Evolutionary conservation across 2,329 filamentous ascomycete genomes (phyloP).

Genomic region (Aaosphaeria pasadenensis): DNA sequence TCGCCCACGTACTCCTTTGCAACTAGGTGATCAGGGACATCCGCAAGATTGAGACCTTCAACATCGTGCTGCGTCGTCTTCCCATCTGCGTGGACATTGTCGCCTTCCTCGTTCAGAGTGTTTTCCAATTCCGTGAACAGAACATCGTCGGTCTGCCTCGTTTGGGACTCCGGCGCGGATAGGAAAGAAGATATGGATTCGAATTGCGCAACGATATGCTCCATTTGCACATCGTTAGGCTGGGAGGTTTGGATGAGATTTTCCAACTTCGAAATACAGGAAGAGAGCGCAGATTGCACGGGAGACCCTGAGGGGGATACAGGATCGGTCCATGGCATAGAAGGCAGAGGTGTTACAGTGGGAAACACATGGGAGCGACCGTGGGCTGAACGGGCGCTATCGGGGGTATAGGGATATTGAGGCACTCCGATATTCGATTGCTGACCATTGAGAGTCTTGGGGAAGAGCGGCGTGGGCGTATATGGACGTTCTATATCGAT

Average conservation of each 20-base stretch:
- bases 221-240: constrained; percentile 32
- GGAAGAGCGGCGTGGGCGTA: background rate
- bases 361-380: constrained; percentile 9
- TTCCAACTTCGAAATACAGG: constrained; percentile 29
- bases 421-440: background rate
- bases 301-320: constrained; percentile 13
- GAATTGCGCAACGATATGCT: constrained; percentile 30
- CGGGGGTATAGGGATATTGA: constrained; percentile 32
- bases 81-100: background rate
- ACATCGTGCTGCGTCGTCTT: background rate
- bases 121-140: constrained; percentile 13
- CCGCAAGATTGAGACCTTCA: background rate
- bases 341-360: constrained; percentile 3
- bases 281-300: constrained; percentile 28
- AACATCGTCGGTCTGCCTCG: constrained; percentile 15
- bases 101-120: background rate
- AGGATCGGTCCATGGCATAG: constrained; percentile 1
- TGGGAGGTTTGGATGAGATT: constrained; percentile 26
- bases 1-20: constrained; percentile 19
- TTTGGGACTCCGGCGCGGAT: constrained; percentile 22
- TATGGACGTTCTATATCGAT: background rate
- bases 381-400: constrained; percentile 21
- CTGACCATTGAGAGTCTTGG: background rate
- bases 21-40: background rate
- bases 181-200: constrained; percentile 30